Conservation (phyloP, 331 rosid genomes). For the Quercus tomentella region DNA sequence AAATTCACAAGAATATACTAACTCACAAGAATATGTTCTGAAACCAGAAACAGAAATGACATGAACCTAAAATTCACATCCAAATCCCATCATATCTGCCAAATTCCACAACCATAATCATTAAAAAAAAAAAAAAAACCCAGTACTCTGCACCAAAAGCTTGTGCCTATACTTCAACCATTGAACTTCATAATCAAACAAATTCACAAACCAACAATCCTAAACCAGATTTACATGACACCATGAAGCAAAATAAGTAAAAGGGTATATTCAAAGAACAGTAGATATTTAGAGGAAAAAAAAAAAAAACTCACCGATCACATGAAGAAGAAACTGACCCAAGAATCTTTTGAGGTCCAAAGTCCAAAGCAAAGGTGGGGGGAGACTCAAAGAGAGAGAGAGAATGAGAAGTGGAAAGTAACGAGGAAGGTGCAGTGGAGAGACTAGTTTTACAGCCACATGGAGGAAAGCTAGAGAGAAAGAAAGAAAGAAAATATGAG, state of each 20-base stretch:
- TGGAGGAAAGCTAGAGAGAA: slow-evolving; percentile 23
- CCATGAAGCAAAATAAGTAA: slow-evolving; percentile 7
- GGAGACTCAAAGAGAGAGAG: neutral
- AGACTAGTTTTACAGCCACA: slow-evolving; percentile 34
- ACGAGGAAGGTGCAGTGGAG: slow-evolving; percentile 42
- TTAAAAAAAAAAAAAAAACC: slow-evolving; percentile 9
- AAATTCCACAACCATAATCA: slow-evolving; percentile 37
- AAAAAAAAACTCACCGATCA: slow-evolving; percentile 60
- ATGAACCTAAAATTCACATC: slow-evolving; percentile 20
- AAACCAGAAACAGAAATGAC: slow-evolving; percentile 16
- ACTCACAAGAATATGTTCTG: slow-evolving; percentile 14
- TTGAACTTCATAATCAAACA: neutral
- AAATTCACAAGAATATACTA: slow-evolving; percentile 15
- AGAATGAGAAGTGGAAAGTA: slow-evolving; percentile 18
- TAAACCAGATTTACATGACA: slow-evolving; percentile 7
- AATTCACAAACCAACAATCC: neutral
- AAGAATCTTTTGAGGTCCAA: slow-evolving; percentile 8
- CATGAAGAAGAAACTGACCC: slow-evolving; percentile 6
- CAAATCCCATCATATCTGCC: neutral
- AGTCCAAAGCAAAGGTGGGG: slow-evolving; percentile 20
- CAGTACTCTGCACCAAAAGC: slow-evolving; percentile 3
- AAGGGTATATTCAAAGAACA: neutral
- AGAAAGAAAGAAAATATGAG: neutral
- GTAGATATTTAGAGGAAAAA: neutral
- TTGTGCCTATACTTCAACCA: neutral